Conservation (phyloP, 768 basidiomycete species). For the Suillus discolor region DNA sequence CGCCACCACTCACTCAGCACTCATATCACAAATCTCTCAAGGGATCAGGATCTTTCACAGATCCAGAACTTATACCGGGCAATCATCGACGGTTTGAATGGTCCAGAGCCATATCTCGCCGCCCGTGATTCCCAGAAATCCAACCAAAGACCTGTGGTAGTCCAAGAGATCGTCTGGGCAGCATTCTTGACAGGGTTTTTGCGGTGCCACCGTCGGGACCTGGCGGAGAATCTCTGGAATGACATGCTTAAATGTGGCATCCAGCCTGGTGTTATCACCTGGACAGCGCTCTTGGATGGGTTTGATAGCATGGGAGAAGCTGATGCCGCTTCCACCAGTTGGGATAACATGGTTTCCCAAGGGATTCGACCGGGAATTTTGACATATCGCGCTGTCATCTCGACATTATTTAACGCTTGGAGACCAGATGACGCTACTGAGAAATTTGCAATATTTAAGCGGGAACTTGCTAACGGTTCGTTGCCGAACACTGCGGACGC, state of each 20-base stretch:
- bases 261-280: constrained; percentile 56
- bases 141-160: constrained; percentile 42
- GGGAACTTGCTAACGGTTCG: constrained; percentile 16
- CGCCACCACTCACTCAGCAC: constrained; percentile 51
- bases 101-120: constrained; percentile 57
- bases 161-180: constrained; percentile 64
- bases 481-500: constrained; percentile 30
- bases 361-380: constrained; percentile 60
- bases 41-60: constrained; percentile 27
- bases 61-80: constrained; percentile 53
- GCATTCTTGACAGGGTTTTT: constrained; percentile 70
- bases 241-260: constrained; percentile 57
- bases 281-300: constrained; percentile 73
- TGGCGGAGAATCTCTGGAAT: constrained; percentile 68
- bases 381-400: constrained; percentile 71
- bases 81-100: constrained; percentile 53
- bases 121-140: constrained; percentile 41
- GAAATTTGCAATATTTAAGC: constrained; percentile 54
- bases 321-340: constrained; percentile 57
- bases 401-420: constrained; percentile 55
- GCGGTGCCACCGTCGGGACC: constrained; percentile 51
- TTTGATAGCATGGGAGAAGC: constrained; percentile 54
- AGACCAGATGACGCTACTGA: constrained; percentile 53
- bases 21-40: constrained; percentile 50
- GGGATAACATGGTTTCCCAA: constrained; percentile 63